Percentiles rank a stretch among this genome's conserved stretches.
Conservation (phyloP, 768 basidiomycete species). For the Lactarius psammicola region DNA sequence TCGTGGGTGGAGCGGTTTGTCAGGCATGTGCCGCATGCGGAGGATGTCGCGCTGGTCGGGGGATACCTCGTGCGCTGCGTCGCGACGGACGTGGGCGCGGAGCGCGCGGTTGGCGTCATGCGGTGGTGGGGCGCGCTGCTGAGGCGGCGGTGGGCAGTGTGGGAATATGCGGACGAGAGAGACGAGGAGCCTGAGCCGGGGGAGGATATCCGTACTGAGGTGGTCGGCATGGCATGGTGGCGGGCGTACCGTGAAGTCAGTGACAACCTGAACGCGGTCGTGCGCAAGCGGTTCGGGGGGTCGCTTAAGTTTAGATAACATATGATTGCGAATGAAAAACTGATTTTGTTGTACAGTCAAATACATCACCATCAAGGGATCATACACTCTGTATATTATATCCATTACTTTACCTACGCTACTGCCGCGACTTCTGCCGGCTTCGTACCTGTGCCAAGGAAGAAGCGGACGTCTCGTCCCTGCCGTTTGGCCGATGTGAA, state of each 20-base stretch:
- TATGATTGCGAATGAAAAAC: background rate
- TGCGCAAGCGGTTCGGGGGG: conserved; percentile 71
- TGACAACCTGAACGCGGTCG: conserved; percentile 60
- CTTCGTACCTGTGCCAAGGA: conserved; percentile 21
- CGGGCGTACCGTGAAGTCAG: conserved; percentile 69
- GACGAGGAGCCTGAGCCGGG: conserved; percentile 38
- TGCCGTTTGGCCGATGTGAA: conserved; percentile 16
- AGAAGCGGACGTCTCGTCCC: conserved; percentile 19
- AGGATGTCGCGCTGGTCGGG: conserved; percentile 73
- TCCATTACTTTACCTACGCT: background rate
- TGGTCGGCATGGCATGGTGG: conserved; percentile 79
- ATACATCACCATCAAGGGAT: background rate
- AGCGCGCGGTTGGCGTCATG: conserved; percentile 66
- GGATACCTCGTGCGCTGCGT: conserved; percentile 70
- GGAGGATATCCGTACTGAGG: conserved; percentile 35
- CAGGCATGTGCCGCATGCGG: conserved; percentile 61
- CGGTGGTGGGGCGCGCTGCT: conserved; percentile 81
- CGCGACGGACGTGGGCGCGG: conserved; percentile 68
- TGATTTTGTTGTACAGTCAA: background rate
- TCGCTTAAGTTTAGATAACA: conserved; percentile 56
- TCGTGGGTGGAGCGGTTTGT: conserved; percentile 70
- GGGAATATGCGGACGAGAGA: conserved; percentile 42
- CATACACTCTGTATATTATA: too few species aligned
- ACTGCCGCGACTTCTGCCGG: background rate
- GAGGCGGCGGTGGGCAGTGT: conserved; percentile 58